Evolutionary conservation across 495 filamentous ascomycete genomes (phyloP), one percentile per base, ranked within the genome.

Genomic region (Aspergillus saccharolyticus): DNA sequence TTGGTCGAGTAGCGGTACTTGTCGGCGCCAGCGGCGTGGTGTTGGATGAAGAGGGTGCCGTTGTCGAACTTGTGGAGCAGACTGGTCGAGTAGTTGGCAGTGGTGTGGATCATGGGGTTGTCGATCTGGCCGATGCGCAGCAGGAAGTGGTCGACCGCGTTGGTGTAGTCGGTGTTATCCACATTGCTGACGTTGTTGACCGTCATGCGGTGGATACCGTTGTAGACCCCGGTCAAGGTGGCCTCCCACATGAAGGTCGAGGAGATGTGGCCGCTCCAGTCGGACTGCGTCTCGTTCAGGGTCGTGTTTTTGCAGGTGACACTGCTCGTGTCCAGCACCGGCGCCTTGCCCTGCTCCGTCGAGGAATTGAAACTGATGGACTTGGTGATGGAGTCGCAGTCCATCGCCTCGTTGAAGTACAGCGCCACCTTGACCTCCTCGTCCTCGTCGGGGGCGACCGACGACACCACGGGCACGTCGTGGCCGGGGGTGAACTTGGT

Each of bases 401-500:
- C 73, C 86, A 88, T 89, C 47, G 74, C 61, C 1, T 70, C 70
- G 4, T 82, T 85, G 70, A 84, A 89, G 52, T 83, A 78, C 7
- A 89, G 42, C 39, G 74, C 65, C 21, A 86, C 61, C 0, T 71
- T 56, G 8, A 85, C 60, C 1, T 58, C 64, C 30, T 86, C 78
- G 2, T 69, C 59, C 47, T 74, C 70, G 39, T 73, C 70, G 0
- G 76, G 70, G 16, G 39, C 54, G 1, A 74, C 75, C 1, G 69
- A 77, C 0, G 85, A 86, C 5, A 75, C 62, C 0, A 87, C 50
- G 4, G 83, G 80, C 0, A 59, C 56, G 55, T 89, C 86, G 60
- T 89, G 86, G 2, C 85, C 83, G 0, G 86, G 86, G 1, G 64
- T 52, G 59, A 88, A 85, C 51, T 76, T 74, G 18, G 86, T 88